Evolutionary conservation across 176 grass and related monocot genomes (phyloP).

Genomic region (Cocos nucifera): DNA sequence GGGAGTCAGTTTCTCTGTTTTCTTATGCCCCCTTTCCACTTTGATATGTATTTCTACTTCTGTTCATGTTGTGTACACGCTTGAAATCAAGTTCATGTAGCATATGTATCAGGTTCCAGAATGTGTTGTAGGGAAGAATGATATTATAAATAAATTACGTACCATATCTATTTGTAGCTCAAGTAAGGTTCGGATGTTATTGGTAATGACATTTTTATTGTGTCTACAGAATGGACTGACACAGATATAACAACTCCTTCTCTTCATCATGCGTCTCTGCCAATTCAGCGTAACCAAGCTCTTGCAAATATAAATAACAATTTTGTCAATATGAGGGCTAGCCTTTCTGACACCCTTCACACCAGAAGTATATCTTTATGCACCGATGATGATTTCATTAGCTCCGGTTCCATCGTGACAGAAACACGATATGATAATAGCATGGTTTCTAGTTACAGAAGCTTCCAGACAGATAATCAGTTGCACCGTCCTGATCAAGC

Average conservation of each 20-base stretch:
- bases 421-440: slow-evolving; percentile 22
- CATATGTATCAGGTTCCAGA: too few relatives aligned
- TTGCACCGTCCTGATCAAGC: slow-evolving; percentile 8
- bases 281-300: slow-evolving; percentile 41
- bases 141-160: background rate
- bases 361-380: slow-evolving; percentile 17
- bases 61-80: too few relatives aligned
- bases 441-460: slow-evolving; percentile 38
- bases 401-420: slow-evolving; percentile 18
- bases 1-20: too few relatives aligned
- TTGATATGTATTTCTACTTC: too few relatives aligned
- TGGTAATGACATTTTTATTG: too few relatives aligned
- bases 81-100: too few relatives aligned
- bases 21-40: too few relatives aligned
- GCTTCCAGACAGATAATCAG: slow-evolving; percentile 24
- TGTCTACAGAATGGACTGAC: slow-evolving; percentile 30
- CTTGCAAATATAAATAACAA: slow-evolving; percentile 35
- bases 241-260: slow-evolving; percentile 22
- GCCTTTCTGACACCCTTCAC: slow-evolving; percentile 11
- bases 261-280: slow-evolving; percentile 28
- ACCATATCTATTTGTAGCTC: too few relatives aligned
- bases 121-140: background rate
- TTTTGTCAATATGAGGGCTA: slow-evolving; percentile 17
- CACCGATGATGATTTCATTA: slow-evolving; percentile 13
- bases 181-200: too few relatives aligned